Conservation (phyloP, 345 rosid species). For the Eucalyptus coolabah region DNA sequence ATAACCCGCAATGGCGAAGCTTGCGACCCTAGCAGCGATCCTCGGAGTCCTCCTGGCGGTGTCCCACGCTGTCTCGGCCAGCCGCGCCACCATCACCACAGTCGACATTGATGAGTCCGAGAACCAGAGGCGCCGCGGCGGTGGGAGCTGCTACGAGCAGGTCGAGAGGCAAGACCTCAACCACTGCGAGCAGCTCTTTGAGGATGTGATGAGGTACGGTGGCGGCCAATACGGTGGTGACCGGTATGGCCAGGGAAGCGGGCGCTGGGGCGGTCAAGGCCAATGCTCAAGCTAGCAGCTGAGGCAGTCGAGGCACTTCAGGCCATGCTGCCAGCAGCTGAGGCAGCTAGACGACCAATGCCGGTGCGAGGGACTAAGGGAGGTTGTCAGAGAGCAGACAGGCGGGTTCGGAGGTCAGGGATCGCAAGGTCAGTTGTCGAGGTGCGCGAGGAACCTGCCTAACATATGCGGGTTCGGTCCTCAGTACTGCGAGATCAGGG, state of each 20-base stretch:
- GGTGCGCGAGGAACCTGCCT: neutral
- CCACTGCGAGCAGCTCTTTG: slow-evolving; percentile 16
- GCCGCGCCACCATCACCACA: slow-evolving; percentile 10
- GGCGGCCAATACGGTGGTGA: neutral
- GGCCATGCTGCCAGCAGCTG: neutral
- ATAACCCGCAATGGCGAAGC: slow-evolving; percentile 5
- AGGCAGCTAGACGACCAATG: neutral
- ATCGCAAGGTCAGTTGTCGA: neutral
- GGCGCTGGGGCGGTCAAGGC: neutral
- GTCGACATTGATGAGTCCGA: neutral
- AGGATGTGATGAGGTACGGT: neutral
- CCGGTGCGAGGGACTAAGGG: slow-evolving; percentile 10
- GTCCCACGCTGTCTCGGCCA: neutral
- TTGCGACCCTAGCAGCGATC: neutral
- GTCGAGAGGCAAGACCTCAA: slow-evolving; percentile 12
- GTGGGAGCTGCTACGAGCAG: neutral
- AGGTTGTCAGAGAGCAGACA: neutral
- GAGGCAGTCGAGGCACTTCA: neutral
- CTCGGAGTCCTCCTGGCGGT: slow-evolving; percentile 4
- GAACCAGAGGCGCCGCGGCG: neutral
- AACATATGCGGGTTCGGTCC: neutral
- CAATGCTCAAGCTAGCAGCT: neutral
- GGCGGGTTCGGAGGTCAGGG: neutral
- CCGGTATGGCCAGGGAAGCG: neutral
- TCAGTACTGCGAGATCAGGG: neutral